A percentile compares a stretch with the other conserved stretches of the same genome.
phyloP scores from a whole-genome alignment of 1,139 yeast species.

The Pichia sp. region DNA sequence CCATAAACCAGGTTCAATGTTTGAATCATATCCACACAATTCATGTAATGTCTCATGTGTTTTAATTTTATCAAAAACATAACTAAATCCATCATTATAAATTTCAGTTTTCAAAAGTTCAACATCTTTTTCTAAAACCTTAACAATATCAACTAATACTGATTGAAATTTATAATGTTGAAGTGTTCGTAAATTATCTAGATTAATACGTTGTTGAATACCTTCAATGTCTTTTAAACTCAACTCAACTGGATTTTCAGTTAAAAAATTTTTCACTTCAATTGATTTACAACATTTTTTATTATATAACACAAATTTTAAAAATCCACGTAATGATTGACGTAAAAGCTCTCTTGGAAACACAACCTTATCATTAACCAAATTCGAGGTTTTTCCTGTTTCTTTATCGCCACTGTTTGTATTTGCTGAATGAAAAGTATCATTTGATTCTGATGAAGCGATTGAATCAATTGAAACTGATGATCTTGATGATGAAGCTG shows the following conservation, averaged over 20 bases:
- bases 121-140: conserved; percentile 44
- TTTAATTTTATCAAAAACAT: conserved; percentile 60
- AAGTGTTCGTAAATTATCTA: conserved; percentile 53
- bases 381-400: not conserved
- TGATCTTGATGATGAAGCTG: not conserved
- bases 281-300: conserved; percentile 44
- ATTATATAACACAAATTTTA: conserved; percentile 46
- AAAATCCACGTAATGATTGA: conserved; percentile 66
- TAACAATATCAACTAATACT: conserved; percentile 47
- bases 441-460: conserved; percentile 1
- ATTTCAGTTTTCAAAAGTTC: conserved; percentile 47
- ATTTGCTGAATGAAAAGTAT: conserved; percentile 9
- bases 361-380: conserved; percentile 12
- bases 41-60: conserved; percentile 45
- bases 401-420: not conserved
- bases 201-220: conserved; percentile 45
- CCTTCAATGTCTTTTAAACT: conserved; percentile 46
- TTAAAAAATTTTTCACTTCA: conserved; percentile 48
- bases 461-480: conserved; percentile 2
- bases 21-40: conserved; percentile 28
- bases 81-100: conserved; percentile 35
- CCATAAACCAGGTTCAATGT: conserved; percentile 4
- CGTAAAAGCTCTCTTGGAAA: conserved; percentile 65
- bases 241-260: conserved; percentile 28
- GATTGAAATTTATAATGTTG: conserved; percentile 73